Evolutionary conservation across 345 rosid species (phyloP), one percentile per base, ranked within the genome.

Genomic region (Lepidium sativum): DNA sequence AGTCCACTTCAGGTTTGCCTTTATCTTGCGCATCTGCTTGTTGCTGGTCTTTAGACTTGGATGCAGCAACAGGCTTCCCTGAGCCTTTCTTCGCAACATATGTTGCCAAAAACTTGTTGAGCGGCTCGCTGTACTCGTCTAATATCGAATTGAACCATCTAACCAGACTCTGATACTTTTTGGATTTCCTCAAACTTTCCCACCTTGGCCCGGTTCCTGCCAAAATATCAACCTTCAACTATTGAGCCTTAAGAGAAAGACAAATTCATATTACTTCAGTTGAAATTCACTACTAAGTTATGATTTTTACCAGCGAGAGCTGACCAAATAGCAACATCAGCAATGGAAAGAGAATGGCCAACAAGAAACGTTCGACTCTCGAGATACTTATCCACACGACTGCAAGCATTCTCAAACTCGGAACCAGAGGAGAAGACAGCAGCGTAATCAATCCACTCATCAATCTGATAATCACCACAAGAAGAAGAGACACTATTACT

Each of bases 171-270:
- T 73, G 91, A 76, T 83, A 90, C 81, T 94, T 94, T 75, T 82
- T 90, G 6, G 99, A 88, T 80, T 85, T 94, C 81, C 92, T 94
- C 65, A 88, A 66, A 67, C 96, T 86, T 23, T 94, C 99, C 97
- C 99, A 94, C 78, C 99, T 82, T 54, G 45, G 77, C 48, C 96
- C 97, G 25, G 81, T 54, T 69, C 86, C 99, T 94, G 76, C 13
- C 60, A 55, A 20, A 38, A 13, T 4, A 5, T 18, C 50, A 18
- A 44, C 1, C 50, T 7, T 37, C 29, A 37, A 54, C 50, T 25
- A 62, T 38, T 8, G 27, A 63, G 51, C 51, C 54, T 37, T 44
- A 31, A 60, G 48, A 40, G 4, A 21, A 9, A 31, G 25, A 40
- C 7, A 40, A 23, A 3, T 1, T 3, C 10, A 35, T 4, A 16